These are phyloP conservation scores for Amphirosellinia nigrospora DNA, from an alignment of 495 filamentous ascomycete species.

Conservation along the genomic window DNA sequence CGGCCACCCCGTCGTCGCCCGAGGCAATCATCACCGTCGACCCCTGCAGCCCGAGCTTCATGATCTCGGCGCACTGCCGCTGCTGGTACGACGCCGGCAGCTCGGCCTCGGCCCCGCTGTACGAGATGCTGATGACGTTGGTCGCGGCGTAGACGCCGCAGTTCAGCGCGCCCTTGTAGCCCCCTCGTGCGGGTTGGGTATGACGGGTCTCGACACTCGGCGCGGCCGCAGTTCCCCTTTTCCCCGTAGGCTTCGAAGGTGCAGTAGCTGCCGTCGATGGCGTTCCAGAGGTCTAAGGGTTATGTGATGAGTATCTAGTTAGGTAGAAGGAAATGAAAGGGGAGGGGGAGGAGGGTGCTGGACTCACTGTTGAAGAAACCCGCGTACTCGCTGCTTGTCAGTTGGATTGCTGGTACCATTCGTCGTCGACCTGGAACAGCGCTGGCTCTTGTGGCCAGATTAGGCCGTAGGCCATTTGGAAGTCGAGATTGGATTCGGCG, in stretches of 20 bases:
- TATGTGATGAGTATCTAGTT: too few relatives aligned
- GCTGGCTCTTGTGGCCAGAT: slow-evolving; percentile 64
- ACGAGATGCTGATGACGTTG: slow-evolving; percentile 49
- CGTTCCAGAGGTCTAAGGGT: slow-evolving; percentile 62
- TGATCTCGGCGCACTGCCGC: slow-evolving; percentile 52
- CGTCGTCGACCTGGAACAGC: slow-evolving; percentile 64
- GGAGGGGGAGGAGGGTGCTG: too few relatives aligned
- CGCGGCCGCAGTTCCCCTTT: slow-evolving; percentile 39
- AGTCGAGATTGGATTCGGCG: slow-evolving; percentile 42
- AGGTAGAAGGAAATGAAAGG: background rate
- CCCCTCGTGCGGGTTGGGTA: slow-evolving; percentile 62
- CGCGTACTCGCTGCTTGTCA: slow-evolving; percentile 33
- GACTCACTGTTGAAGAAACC: slow-evolving; percentile 45
- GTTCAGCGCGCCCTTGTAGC: slow-evolving; percentile 63
- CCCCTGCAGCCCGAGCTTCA: slow-evolving; percentile 71
- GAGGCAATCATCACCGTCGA: slow-evolving; percentile 66
- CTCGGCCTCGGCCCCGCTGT: slow-evolving; percentile 45
- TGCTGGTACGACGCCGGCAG: slow-evolving; percentile 45
- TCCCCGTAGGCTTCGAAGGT: slow-evolving; percentile 50
- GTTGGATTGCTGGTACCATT: slow-evolving; percentile 45
- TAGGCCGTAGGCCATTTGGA: slow-evolving; percentile 41
- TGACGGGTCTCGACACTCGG: slow-evolving; percentile 50
- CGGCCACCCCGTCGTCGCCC: slow-evolving; percentile 64
- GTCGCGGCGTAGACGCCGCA: slow-evolving; percentile 60
- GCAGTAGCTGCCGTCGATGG: slow-evolving; percentile 70